Base-by-base conservation (phyloP, 2,329 filamentous ascomycete species). In the Delphinella strobiligena region DNA sequence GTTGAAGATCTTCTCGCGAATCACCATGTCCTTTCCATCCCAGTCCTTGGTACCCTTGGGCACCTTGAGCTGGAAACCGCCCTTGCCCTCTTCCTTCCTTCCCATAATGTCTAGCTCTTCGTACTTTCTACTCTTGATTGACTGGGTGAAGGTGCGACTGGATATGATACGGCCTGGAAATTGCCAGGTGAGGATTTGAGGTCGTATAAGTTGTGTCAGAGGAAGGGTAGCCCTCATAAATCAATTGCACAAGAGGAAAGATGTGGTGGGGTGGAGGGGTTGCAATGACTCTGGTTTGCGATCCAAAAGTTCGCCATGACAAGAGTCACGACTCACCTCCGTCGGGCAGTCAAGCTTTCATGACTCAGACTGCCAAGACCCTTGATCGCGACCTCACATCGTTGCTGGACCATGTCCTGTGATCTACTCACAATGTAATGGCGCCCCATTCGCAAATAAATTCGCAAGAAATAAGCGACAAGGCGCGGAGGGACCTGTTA, bases 41-140 rank as follows among this genome's bases (percentile, higher is more conserved):
- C 78, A 93, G 61, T 93, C 87, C 58, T 85, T 83, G 49, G 86
- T 93, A 51, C 87, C 86, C 72, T 93, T 93, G 46, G 86, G 84
- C 55, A 81, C 84, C 71, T 93, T 93, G 58, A 93, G 72, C 62
- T 78, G 76, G 62, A 82, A 54, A 43, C 47, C 48, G 34, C 42
- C 42, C 46, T 55, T 55, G 35, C 50, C 49, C 37, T 61, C 51
- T 51, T 45, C 61, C 51, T 61, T 59, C 51, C 66, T 67, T 43
- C 62, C 64, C 65, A 68, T 68, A 19, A 58, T 56, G 57, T 55
- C 15, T 33, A 36, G 39, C 15, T 41, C 39, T 32, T 3, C 14
- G 36, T 30, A 19, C 11, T 29, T 29, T 22, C 19, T 14, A 9
- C 11, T 18, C 9, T 37, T 15, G 17, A 37, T 32, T 14, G 39